Base-by-base conservation (phyloP, 495 filamentous ascomycete species). In the Usnea hakonensis region DNA sequence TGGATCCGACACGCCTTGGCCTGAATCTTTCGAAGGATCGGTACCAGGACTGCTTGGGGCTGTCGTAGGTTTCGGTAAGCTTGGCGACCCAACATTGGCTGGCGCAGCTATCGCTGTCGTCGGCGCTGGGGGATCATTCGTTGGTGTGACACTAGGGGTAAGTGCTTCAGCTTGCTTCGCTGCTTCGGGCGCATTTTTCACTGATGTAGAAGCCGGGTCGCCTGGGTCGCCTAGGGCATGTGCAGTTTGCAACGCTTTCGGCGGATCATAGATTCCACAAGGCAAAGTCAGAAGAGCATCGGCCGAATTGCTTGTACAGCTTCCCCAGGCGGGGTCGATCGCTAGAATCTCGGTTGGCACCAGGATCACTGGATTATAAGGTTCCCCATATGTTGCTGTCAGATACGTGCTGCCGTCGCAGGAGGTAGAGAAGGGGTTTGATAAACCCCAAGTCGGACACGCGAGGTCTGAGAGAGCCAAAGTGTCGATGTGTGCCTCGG, bases 261-360 rank as follows among this genome's bases (percentile, higher is more conserved):
- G 63, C 14, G 63, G 63, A 58, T 65, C 63, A n/a, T 65, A 65
- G 40, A 65, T 61, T 16, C 63, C 63, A 43, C 63, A 65, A 14
- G 63, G 63, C 52, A 65, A 52, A 9, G 52, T 56, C n/a, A 65
- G 61, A 17, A 54, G 63, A 17, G 58, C 63, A 33, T 62, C 46
- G 14, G 44, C 33, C 28, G 58, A 41, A 9, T 43, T 36, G 11
- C 57, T 62, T 11, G 43, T 61, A 26, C 63, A 65, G 23, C 28
- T 38, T 21, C 28, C 63, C 63, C 63, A 65, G 36, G 52, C 33
- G 36, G 63, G 53, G 33, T 65, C 63, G n/a, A 56, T 37, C 10
- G 46, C 30, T 9, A 65, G 40, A 17, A 65, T 36, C 16, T 61
- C 58, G n/a, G 59, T 61, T 26, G 63, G 63, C 0, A 65, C 63